phyloP scores from a whole-genome alignment of 306 rosid species.

The Castanospermum australe region DNA sequence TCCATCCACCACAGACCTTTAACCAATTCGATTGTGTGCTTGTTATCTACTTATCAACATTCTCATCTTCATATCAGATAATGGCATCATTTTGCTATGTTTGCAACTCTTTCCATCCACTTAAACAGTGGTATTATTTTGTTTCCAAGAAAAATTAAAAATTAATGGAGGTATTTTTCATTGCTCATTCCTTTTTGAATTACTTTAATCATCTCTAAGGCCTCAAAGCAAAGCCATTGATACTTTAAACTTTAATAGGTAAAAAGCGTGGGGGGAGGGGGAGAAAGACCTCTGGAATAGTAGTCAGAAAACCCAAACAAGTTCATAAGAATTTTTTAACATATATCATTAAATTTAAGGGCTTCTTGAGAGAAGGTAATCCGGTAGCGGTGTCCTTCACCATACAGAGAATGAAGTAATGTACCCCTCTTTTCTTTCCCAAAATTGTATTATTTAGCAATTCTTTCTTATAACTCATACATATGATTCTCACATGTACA shows the following conservation, averaged over 20 bases:
- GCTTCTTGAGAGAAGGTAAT: background rate
- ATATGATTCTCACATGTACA: constrained; percentile 7
- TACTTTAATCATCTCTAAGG: background rate
- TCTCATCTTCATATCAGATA: background rate
- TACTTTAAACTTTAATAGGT: background rate
- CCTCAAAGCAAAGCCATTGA: background rate
- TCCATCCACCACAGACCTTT: background rate
- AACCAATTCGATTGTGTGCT: too few species aligned
- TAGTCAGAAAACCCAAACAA: background rate
- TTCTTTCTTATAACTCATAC: background rate
- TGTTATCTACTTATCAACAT: background rate
- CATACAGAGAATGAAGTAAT: constrained; percentile 22
- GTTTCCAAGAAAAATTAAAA: too few species aligned
- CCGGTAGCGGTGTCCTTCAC: background rate
- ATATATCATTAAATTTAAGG: background rate
- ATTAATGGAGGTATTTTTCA: background rate
- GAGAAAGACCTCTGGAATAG: background rate
- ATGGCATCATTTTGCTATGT: background rate
- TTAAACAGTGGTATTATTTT: too few species aligned
- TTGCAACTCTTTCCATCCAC: background rate
- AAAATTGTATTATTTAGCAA: background rate
- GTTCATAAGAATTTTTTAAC: background rate
- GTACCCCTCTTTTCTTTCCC: constrained; percentile 3
- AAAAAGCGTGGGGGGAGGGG: background rate
- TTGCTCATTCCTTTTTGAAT: background rate